Conservation (phyloP, 805 yeast species). For the Kluyveromyces siamensis region DNA sequence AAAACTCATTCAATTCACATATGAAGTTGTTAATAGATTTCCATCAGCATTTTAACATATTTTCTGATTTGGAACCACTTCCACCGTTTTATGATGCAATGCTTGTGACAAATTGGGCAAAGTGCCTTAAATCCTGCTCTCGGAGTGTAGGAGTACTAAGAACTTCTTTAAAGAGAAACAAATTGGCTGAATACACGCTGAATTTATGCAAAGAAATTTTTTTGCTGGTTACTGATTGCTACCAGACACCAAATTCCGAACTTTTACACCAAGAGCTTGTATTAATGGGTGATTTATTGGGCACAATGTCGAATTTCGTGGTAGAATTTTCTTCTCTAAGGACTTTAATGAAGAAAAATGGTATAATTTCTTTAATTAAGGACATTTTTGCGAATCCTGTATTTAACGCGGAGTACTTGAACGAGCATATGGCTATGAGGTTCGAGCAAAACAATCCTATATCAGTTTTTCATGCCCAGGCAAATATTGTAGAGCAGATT, state of each 20-base stretch:
- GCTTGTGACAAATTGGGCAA: constrained; percentile 19
- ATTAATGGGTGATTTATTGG: constrained; percentile 26
- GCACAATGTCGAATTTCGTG: constrained; percentile 35
- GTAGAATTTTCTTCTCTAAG: constrained; percentile 38
- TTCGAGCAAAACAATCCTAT: neutral
- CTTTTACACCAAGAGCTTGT: constrained; percentile 19
- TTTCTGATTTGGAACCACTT: constrained; percentile 5
- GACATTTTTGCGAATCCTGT: constrained; percentile 20
- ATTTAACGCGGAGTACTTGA: constrained; percentile 9
- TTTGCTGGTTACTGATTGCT: constrained; percentile 8
- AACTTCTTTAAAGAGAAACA: constrained; percentile 20
- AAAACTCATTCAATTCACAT: constrained; percentile 17
- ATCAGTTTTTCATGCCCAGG: neutral
- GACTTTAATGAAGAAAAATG: constrained; percentile 28
- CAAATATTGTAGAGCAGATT: neutral
- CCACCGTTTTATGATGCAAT: constrained; percentile 22
- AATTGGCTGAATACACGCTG: constrained; percentile 16
- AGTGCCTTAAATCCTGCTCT: constrained; percentile 26
- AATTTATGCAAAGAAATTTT: constrained; percentile 13
- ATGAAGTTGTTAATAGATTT: constrained; percentile 14
- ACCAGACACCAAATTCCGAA: constrained; percentile 11
- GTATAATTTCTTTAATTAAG: constrained; percentile 24
- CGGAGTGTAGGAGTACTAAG: constrained; percentile 25
- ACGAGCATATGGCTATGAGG: neutral
- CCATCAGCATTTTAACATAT: constrained; percentile 8